phyloP scores from a whole-genome alignment of 83 land plant species.

The Picea abies region DNA sequence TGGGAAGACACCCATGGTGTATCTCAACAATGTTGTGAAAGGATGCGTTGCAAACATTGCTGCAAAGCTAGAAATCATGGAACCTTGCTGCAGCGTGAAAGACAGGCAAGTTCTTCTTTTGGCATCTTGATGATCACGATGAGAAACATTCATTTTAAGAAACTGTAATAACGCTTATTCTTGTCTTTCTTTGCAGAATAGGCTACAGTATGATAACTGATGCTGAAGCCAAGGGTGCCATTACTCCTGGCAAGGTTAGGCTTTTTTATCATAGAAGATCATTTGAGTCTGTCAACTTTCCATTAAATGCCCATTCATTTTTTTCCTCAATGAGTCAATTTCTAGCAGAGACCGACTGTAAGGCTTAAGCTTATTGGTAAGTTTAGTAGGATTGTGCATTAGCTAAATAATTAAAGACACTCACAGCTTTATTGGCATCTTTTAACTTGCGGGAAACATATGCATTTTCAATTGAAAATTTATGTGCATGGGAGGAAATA shows the following conservation, averaged over 20 bases:
- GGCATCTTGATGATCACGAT: slow-evolving; percentile 2
- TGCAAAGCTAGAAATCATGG: slow-evolving; percentile 80
- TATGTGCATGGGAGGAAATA: no score
- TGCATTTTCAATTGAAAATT: neutral
- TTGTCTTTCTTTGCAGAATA: slow-evolving; percentile 45
- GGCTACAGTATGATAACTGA: slow-evolving; percentile 80
- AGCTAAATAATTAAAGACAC: neutral
- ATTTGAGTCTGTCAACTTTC: neutral
- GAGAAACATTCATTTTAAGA: slow-evolving; percentile 2
- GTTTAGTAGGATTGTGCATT: neutral
- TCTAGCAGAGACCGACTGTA: neutral
- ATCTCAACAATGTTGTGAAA: slow-evolving; percentile 56
- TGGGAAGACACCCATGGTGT: no score
- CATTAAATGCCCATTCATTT: neutral
- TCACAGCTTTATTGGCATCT: neutral
- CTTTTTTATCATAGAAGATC: slow-evolving; percentile 4
- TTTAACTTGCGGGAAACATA: neutral
- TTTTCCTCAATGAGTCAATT: neutral
- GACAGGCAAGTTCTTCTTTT: slow-evolving; percentile 31
- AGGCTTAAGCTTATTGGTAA: neutral
- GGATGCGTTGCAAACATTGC: slow-evolving; percentile 64
- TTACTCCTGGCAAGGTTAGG: slow-evolving; percentile 70
- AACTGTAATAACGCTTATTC: neutral
- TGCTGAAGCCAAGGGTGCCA: slow-evolving; percentile 66
- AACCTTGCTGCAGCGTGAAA: slow-evolving; percentile 73